Percentiles rank a stretch among this genome's conserved stretches.
These are phyloP conservation scores for Schizosaccharomyces lindneri DNA, from an alignment of 805 yeast species.

Conservation along the genomic window DNA sequence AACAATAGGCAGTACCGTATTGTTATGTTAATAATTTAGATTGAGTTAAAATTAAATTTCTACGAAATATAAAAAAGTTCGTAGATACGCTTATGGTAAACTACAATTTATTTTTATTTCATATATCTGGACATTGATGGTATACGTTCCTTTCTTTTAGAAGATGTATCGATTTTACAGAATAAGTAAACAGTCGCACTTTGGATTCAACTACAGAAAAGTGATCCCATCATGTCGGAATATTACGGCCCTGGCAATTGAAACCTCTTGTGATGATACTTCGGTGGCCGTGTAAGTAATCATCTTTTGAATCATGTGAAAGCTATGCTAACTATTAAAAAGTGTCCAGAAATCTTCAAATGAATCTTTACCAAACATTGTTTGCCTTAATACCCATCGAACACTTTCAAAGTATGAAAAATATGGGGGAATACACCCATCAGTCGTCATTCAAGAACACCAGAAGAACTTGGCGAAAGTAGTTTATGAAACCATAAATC, in stretches of 20 bases:
- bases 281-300: constrained; percentile 53
- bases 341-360: constrained; percentile 13
- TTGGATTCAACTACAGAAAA: too few species aligned
- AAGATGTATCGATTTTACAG: too few species aligned
- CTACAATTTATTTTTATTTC: too few species aligned
- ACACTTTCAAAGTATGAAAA: constrained; percentile 36
- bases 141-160: too few species aligned
- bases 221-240: not conserved
- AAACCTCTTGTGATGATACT: constrained; percentile 86
- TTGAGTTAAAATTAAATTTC: not conserved
- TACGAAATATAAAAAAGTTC: not conserved
- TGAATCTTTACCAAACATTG: constrained; percentile 20
- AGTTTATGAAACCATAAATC: constrained; percentile 21
- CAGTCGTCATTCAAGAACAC: constrained; percentile 62
- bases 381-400: constrained; percentile 30
- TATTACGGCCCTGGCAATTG: constrained; percentile 48
- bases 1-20: too few species aligned
- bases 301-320: too few species aligned
- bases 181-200: too few species aligned
- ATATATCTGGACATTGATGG: too few species aligned
- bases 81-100: not conserved
- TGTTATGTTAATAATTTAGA: not conserved
- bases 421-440: constrained; percentile 73
- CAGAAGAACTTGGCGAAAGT: constrained; percentile 29
- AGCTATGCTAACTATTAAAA: too few species aligned